These are phyloP conservation scores for Suillus sp. DNA, from an alignment of 768 basidiomycete species.

Conservation along the genomic window DNA sequence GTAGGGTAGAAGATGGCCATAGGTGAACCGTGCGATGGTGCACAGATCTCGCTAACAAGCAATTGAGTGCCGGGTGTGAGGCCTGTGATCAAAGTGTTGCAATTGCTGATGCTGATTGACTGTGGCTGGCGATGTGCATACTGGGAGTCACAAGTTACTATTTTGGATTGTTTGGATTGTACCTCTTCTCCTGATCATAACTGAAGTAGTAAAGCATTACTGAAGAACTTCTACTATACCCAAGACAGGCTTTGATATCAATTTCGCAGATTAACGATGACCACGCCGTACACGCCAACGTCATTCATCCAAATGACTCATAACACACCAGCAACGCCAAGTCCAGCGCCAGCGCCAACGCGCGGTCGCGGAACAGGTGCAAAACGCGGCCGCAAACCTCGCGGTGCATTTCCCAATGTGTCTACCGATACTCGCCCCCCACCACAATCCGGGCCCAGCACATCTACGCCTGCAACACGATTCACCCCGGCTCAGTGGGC, in stretches of 20 bases:
- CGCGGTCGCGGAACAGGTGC: constrained; percentile 35
- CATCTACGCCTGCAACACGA: constrained; percentile 23
- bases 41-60: too few species aligned
- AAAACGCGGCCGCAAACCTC: constrained; percentile 52
- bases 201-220: too few species aligned
- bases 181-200: background rate
- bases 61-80: too few species aligned
- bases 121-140: too few species aligned
- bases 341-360: constrained; percentile 22
- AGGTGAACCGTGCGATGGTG: too few species aligned
- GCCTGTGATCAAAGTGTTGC: too few species aligned
- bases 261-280: constrained; percentile 18
- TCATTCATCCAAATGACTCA: constrained; percentile 32
- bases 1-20: too few species aligned
- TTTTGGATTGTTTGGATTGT: background rate
- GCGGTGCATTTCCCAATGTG: constrained; percentile 37
- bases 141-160: background rate
- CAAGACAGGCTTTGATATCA: background rate
- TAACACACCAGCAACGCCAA: constrained; percentile 17
- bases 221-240: background rate
- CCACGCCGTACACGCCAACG: constrained; percentile 25
- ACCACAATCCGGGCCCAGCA: constrained; percentile 16
- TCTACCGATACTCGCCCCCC: constrained; percentile 20
- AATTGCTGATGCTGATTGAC: too few species aligned
- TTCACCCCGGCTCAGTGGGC: constrained; percentile 46